Conservation (phyloP, 768 basidiomycete species). For the Collybiopsis luxurians region DNA sequence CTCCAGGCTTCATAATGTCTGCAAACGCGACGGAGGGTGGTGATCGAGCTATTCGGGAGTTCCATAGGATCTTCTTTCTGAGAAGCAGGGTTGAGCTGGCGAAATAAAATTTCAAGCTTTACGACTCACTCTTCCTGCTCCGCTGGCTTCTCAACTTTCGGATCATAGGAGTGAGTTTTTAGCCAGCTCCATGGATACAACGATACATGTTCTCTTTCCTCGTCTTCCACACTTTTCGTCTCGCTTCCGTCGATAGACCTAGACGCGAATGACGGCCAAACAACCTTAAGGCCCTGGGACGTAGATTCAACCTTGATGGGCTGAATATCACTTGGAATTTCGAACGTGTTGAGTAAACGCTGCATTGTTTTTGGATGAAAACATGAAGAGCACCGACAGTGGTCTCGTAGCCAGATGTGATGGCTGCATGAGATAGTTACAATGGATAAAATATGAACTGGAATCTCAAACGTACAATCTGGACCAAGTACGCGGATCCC, state of each 20-base stretch:
- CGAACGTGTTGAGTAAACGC: slow-evolving; percentile 82
- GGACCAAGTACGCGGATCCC: slow-evolving; percentile 71
- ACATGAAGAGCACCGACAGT: slow-evolving; percentile 85
- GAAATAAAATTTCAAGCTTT: neutral
- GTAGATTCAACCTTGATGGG: slow-evolving; percentile 58
- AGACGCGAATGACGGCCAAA: slow-evolving; percentile 49
- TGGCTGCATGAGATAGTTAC: slow-evolving; percentile 49
- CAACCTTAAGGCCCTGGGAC: slow-evolving; percentile 64
- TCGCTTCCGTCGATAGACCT: neutral
- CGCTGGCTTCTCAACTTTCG: slow-evolving; percentile 37
- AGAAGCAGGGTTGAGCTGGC: neutral
- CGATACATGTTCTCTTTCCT: slow-evolving; percentile 65
- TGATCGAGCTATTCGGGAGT: slow-evolving; percentile 65
- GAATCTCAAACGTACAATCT: slow-evolving; percentile 57
- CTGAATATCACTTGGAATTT: slow-evolving; percentile 72
- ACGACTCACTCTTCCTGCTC: slow-evolving; percentile 41
- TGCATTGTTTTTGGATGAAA: slow-evolving; percentile 90
- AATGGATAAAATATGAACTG: neutral
- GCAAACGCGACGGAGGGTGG: slow-evolving; percentile 75
- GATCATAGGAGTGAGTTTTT: slow-evolving; percentile 75
- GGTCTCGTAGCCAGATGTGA: slow-evolving; percentile 89
- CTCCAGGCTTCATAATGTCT: slow-evolving; percentile 66
- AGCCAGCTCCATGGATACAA: slow-evolving; percentile 90
- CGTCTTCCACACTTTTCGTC: slow-evolving; percentile 34
- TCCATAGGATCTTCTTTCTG: slow-evolving; percentile 75